A percentile compares a stretch with the other conserved stretches of the same genome.
Evolutionary conservation across 2,329 filamentous ascomycete genomes (phyloP).

Genomic region (Fusarium anguioides): DNA sequence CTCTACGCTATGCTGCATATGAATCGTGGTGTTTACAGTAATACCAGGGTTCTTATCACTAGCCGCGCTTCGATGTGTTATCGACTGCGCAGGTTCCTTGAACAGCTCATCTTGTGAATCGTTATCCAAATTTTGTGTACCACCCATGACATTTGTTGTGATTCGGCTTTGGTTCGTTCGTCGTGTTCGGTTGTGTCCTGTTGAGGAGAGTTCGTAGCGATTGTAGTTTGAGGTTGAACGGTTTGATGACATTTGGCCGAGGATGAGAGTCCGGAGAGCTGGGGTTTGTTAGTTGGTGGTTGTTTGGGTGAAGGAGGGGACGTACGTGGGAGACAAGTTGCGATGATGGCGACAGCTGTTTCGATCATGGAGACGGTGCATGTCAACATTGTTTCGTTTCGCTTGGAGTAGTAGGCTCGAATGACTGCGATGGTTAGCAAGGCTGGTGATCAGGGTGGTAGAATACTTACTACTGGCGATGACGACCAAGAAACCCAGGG

Average conservation of each 20-base stretch:
- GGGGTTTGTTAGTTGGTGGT: background rate
- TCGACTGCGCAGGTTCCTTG: conserved; percentile 10
- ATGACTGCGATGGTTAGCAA: conserved; percentile 40
- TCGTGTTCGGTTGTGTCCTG: conserved; percentile 28
- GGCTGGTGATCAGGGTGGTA: rapidly evolving
- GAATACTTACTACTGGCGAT: conserved; percentile 45
- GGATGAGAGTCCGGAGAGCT: conserved; percentile 37
- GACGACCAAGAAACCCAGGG: conserved; percentile 48
- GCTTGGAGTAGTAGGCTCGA: conserved; percentile 50
- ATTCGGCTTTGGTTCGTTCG: conserved; percentile 38
- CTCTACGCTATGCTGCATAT: conserved; percentile 26
- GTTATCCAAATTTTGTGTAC: conserved; percentile 32
- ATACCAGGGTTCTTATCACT: conserved; percentile 29
- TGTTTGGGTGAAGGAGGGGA: rapidly evolving
- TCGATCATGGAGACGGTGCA: conserved; percentile 55
- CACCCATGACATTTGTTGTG: conserved; percentile 38
- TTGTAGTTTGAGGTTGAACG: conserved; percentile 37
- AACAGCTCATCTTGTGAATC: conserved; percentile 42
- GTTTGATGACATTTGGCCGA: conserved; percentile 35
- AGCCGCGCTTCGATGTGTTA: background rate
- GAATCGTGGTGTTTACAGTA: conserved; percentile 37
- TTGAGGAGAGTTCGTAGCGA: conserved; percentile 39
- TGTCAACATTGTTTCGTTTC: conserved; percentile 51
- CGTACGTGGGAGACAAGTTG: conserved; percentile 52
- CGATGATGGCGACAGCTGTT: conserved; percentile 54